Evolutionary conservation across 140 eudicot genomes (phyloP).

Genomic region (Stevia rebaudiana): DNA sequence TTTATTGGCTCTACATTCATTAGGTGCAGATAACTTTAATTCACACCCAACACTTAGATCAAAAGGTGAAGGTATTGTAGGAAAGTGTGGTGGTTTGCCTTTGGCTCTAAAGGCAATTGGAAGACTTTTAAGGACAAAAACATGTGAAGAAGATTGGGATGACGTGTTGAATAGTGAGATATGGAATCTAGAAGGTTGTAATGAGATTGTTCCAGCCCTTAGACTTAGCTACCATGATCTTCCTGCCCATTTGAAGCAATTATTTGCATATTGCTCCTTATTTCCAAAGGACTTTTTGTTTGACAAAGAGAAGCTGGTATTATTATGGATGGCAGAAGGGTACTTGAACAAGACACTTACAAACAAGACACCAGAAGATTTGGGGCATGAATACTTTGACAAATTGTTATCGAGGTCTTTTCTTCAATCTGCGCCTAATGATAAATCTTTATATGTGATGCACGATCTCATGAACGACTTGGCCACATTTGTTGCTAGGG

Average conservation of each 20-base stretch:
- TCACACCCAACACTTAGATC: not conserved
- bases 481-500: not conserved
- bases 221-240: not conserved
- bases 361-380: not conserved
- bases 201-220: not conserved
- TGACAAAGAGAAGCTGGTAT: not conserved
- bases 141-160: not conserved
- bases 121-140: slow-evolving; percentile 25
- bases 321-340: slow-evolving; percentile 4
- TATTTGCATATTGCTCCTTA: not conserved
- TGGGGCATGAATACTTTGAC: not conserved
- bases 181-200: not conserved
- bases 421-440: not conserved
- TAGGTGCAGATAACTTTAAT: slow-evolving; percentile 8
- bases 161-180: not conserved
- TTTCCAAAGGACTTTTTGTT: not conserved
- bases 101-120: slow-evolving; percentile 30
- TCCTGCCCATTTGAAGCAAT: not conserved
- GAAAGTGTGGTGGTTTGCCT: slow-evolving; percentile 19
- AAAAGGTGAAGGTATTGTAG: not conserved
- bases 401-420: not conserved
- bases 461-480: not conserved
- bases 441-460: not conserved
- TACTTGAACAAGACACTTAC: not conserved
- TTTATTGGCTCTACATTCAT: slow-evolving; percentile 27